phyloP scores from a whole-genome alignment of 495 filamentous ascomycete genomes.

The Neurospora cerealis region DNA sequence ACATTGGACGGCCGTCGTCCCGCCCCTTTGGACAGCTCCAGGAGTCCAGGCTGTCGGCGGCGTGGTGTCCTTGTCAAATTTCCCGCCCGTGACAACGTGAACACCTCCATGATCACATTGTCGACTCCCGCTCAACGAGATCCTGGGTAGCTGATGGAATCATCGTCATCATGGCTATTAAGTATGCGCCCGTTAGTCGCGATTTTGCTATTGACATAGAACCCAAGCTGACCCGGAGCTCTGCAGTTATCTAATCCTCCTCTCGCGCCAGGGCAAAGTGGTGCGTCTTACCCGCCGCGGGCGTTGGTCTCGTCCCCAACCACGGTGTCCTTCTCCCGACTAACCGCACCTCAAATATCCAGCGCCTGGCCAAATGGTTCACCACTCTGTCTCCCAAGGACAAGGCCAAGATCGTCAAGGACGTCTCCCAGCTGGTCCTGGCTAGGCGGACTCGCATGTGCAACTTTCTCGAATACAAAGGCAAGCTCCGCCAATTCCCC shows the following conservation, averaged over 20 bases:
- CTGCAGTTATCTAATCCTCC: slow-evolving; percentile 85
- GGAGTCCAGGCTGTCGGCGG: background rate
- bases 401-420: slow-evolving; percentile 99
- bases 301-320: slow-evolving; percentile 24
- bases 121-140: background rate
- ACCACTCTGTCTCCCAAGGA: slow-evolving; percentile 96
- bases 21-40: background rate
- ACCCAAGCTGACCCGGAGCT: slow-evolving; percentile 6
- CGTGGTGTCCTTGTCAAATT: background rate
- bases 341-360: slow-evolving; percentile 24
- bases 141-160: slow-evolving; percentile 21
- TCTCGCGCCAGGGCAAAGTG: slow-evolving; percentile 98
- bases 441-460: slow-evolving; percentile 96
- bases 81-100: background rate
- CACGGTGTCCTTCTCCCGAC: slow-evolving; percentile 15
- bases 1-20: background rate
- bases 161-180: slow-evolving; percentile 37
- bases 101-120: background rate
- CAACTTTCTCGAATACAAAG: slow-evolving; percentile 99
- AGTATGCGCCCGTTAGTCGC: slow-evolving; percentile 19
- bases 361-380: slow-evolving; percentile 99
- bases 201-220: background rate
- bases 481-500: slow-evolving; percentile 29
- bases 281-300: slow-evolving; percentile 48
- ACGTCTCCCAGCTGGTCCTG: slow-evolving; percentile 96